Evolutionary conservation across 306 rosid genomes (phyloP), one percentile per base, ranked within the genome.

Genomic region (Glycine soja): DNA sequence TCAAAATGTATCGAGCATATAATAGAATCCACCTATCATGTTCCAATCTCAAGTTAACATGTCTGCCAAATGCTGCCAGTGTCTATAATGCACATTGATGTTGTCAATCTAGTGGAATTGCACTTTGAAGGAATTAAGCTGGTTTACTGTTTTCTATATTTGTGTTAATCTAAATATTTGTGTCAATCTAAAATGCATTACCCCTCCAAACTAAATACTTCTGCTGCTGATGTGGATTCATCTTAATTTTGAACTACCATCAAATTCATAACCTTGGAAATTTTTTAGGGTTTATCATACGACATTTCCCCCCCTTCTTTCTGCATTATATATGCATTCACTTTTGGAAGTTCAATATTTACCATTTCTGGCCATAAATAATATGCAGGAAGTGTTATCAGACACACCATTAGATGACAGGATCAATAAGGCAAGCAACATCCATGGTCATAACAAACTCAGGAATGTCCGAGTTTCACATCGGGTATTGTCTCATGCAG

Each of bases 381-480:
- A 72, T 48, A 75, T 86, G 87, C 94, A 95, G 99, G 97, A 90
- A 85, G 85, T 93, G 65, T 84, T 95, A 77, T 89, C 99, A 67
- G 92, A 91, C 86, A 89, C 83, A 24, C 88, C 98, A 32, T 6
- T 93, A 80, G 85, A 88, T 68, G 93, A 95, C 84, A 87, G 99
- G 83, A 87, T 73, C 7, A 75, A 14, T 10, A 85, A 73, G 86
- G 89, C 87, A 74, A 66, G 62, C 32, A 84, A 76, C 56, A 85
- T 81, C 87, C 63, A 77, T 19, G 80, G 87, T 74, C 84, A 42
- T 34, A 76, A 75, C 45, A 93, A 90, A 75, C 90, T 85, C 46
- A 90, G 90, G 86, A 83, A 95, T 78, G 83, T 95, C 75, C 86
- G 62, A 59, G 94, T 95, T 87, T 95, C 97, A 74, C 98, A 93